A percentile compares a stretch with the other conserved stretches of the same genome.
phyloP scores from a whole-genome alignment of 106 monocot genomes.

The Iris macrosiphon region DNA sequence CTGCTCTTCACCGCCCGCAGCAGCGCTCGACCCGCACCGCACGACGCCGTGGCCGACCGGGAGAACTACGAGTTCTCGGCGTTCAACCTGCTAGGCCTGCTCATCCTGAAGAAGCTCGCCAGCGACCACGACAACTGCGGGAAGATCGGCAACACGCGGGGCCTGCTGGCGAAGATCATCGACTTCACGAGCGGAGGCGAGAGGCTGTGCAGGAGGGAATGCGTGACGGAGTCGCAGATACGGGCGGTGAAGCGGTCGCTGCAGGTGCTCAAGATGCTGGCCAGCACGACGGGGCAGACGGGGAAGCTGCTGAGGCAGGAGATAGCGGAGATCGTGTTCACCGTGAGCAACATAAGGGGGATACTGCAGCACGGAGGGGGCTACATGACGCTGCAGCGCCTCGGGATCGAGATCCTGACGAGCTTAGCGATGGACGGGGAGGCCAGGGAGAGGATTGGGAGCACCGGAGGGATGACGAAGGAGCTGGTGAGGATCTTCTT shows the following conservation, averaged over 20 bases:
- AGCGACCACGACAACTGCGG: constrained; percentile 71
- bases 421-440: constrained; percentile 55
- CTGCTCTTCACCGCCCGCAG: constrained; percentile 33
- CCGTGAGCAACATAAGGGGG: constrained; percentile 51
- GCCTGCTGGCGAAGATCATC: constrained; percentile 65
- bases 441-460: constrained; percentile 45
- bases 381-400: constrained; percentile 30
- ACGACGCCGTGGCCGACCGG: constrained; percentile 7
- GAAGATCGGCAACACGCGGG: constrained; percentile 67
- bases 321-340: constrained; percentile 67
- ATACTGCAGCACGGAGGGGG: constrained; percentile 35
- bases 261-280: constrained; percentile 44
- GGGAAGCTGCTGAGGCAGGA: constrained; percentile 39
- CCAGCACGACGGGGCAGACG: constrained; percentile 24
- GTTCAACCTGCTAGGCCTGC: constrained; percentile 49
- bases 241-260: constrained; percentile 37
- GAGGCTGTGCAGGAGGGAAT: background rate
- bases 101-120: constrained; percentile 67
- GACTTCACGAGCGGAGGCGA: constrained; percentile 34
- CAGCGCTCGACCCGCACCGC: background rate
- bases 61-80: constrained; percentile 19
- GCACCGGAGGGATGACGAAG: constrained; percentile 39
- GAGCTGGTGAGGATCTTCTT: constrained; percentile 32
- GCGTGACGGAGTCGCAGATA: constrained; percentile 15
- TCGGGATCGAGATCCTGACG: constrained; percentile 57